Percentiles rank a stretch among this genome's conserved stretches.
Conservation (phyloP, 1,284 basidiomycete genomes). For the Cutaneotrichosporon cavernicola region DNA sequence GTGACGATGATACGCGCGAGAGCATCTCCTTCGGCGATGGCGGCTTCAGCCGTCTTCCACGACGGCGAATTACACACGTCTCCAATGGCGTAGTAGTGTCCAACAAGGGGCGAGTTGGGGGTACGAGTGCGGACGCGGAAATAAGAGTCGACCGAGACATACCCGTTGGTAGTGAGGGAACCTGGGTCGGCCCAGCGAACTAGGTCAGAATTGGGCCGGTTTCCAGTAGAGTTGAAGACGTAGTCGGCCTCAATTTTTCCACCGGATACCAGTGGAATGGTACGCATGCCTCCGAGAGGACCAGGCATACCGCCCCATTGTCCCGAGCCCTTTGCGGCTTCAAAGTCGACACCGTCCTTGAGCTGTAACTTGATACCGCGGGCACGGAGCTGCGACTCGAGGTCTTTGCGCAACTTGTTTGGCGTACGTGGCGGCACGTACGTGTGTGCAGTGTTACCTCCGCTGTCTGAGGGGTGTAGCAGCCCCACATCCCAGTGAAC, state of each 20-base stretch:
- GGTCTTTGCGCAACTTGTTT: conserved; percentile 39
- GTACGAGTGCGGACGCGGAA: conserved; percentile 26
- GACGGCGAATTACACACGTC: conserved; percentile 44
- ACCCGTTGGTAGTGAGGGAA: conserved; percentile 39
- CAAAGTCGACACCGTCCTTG: conserved; percentile 44
- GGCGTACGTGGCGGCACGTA: conserved; percentile 34
- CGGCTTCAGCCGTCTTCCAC: conserved; percentile 43
- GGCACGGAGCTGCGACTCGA: conserved; percentile 41
- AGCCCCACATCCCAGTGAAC: conserved; percentile 37
- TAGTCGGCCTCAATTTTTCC: conserved; percentile 51
- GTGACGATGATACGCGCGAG: conserved; percentile 36
- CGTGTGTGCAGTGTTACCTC: conserved; percentile 23
- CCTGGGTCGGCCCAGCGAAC: conserved; percentile 40
- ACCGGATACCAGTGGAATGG: conserved; percentile 44
- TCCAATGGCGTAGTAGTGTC: conserved; percentile 49
- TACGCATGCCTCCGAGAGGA: conserved; percentile 34
- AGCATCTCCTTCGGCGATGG: conserved; percentile 25
- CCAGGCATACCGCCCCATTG: conserved; percentile 42
- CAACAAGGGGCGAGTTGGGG: conserved; percentile 27
- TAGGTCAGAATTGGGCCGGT: conserved; percentile 49
- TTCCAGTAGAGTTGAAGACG: conserved; percentile 54
- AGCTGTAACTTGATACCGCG: conserved; percentile 50
- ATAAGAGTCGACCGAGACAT: conserved; percentile 47
- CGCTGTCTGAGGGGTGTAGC: conserved; percentile 31
- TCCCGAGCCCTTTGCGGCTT: conserved; percentile 21